Evolutionary conservation across 1,284 basidiomycete genomes (phyloP).

Genomic region (Ganoderma meredithae): DNA sequence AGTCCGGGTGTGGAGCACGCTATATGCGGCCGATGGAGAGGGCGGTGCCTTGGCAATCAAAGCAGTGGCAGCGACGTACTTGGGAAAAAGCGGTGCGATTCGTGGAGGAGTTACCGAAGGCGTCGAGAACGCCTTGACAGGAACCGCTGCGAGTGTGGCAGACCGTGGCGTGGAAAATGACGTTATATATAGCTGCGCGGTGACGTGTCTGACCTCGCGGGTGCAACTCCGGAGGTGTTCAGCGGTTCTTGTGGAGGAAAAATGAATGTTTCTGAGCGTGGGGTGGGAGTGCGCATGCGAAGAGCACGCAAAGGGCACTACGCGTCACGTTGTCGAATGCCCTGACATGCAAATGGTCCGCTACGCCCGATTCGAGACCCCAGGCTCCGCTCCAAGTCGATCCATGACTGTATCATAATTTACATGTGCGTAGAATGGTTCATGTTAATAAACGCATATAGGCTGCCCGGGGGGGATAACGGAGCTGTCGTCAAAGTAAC

Average conservation of each 20-base stretch:
- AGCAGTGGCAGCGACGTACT: too few species aligned
- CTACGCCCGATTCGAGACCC: not conserved
- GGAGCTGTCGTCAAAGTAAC: not conserved
- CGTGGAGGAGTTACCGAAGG: not conserved
- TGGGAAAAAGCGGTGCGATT: not conserved
- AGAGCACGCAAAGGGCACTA: not conserved
- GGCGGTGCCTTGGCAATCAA: too few species aligned
- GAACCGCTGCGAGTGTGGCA: not conserved
- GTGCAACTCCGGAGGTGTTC: not conserved
- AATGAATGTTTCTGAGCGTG: not conserved
- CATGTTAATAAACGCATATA: not conserved
- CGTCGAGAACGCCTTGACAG: not conserved
- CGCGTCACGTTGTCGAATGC: not conserved
- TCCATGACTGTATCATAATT: not conserved
- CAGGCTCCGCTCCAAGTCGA: not conserved
- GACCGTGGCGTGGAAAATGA: not conserved
- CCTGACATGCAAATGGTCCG: not conserved
- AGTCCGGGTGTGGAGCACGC: too few species aligned
- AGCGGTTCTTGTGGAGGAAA: not conserved
- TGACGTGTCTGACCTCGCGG: not conserved
- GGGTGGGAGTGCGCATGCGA: not conserved
- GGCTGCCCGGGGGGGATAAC: not conserved
- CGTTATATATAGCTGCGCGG: slow-evolving; percentile 1
- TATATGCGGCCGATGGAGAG: too few species aligned
- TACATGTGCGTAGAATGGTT: not conserved